Base-by-base conservation (phyloP, 2,329 filamentous ascomycete species). In the Gnomoniopsis sp. region DNA sequence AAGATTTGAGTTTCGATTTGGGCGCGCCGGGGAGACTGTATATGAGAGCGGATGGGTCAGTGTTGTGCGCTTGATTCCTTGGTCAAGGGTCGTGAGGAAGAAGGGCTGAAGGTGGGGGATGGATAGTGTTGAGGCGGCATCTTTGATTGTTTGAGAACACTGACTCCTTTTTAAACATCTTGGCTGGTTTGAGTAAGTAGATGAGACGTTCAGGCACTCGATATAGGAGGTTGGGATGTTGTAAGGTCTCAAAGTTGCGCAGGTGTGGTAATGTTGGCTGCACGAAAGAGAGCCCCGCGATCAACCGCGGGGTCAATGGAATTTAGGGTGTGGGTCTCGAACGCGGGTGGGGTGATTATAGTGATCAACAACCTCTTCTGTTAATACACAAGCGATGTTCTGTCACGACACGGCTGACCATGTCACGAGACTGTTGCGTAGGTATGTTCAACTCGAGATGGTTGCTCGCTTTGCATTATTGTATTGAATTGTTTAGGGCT, bases 1-100 rank as follows among this genome's bases (percentile, higher is more conserved):
- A 96, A 65, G 93, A 97, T 79, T 98, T 99, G 75, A 98, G 91
- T 81, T 98, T 98, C 67, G 92, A 91, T 78, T 95, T 96, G 58
- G 90, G 88, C 65, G 89, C 86, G 26, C 88, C 78, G 68, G 86
- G 79, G 72, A 96, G 87, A 65, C 90, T 93, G 69, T 22, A 38
- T n/a, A 53, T 19, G 8, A 3, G 41, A 19, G 19, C 34, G 59
- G 21, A 36, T 33, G 3, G 54, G 64, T 70, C 65, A 68, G 65
- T 51, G 50, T 33, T 12, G 15, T 44, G 12, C 12, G n/a, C 14
- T 30, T n/a, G 38, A 8, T n/a, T 14, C 8, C n/a, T 30, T 38
- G 11, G 53, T 47, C 6, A 34, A 36, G 22, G 22, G 11, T 6
- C 2, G 23, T 8, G 34, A 36, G 30, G 30, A 46, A 26, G 47